These are phyloP conservation scores for Metarhizium robertsii DNA, from an alignment of 2,329 filamentous ascomycete genomes.

Conservation along the genomic window DNA sequence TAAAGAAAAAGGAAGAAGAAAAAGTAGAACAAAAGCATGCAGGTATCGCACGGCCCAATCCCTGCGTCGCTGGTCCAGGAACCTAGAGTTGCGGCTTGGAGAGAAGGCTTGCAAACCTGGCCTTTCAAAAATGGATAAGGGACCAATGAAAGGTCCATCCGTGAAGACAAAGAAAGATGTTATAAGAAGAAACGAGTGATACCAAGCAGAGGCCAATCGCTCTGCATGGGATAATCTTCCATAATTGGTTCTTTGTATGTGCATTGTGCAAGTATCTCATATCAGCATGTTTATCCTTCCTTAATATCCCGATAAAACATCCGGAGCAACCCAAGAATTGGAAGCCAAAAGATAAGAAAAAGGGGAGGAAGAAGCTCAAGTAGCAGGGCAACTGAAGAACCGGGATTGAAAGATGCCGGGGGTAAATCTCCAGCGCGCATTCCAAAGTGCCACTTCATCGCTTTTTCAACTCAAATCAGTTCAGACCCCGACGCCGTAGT, in stretches of 20 bases:
- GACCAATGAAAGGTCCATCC: neutral
- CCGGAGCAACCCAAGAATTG: neutral
- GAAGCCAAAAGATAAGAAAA: neutral
- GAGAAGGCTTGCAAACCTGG: neutral
- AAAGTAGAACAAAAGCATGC: neutral
- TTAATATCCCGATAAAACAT: neutral
- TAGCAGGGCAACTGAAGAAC: neutral
- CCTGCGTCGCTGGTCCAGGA: neutral
- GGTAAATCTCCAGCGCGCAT: neutral
- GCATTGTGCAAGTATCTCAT: slow-evolving; percentile 4
- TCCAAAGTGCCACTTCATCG: neutral
- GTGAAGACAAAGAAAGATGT: neutral
- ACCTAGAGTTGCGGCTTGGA: neutral
- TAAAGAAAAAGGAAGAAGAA: neutral
- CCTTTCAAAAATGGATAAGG: neutral
- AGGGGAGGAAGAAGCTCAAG: neutral
- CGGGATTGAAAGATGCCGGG: neutral
- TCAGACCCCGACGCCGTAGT: neutral
- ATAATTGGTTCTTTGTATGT: neutral
- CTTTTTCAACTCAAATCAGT: neutral
- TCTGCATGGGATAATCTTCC: neutral
- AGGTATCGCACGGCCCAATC: neutral
- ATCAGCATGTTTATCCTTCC: slow-evolving; percentile 4
- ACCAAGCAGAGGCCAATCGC: neutral
- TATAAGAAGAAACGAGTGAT: neutral